Evolutionary conservation across 371 early-diverging fungal genomes (phyloP).

Genomic region (Nosema granulosis): DNA sequence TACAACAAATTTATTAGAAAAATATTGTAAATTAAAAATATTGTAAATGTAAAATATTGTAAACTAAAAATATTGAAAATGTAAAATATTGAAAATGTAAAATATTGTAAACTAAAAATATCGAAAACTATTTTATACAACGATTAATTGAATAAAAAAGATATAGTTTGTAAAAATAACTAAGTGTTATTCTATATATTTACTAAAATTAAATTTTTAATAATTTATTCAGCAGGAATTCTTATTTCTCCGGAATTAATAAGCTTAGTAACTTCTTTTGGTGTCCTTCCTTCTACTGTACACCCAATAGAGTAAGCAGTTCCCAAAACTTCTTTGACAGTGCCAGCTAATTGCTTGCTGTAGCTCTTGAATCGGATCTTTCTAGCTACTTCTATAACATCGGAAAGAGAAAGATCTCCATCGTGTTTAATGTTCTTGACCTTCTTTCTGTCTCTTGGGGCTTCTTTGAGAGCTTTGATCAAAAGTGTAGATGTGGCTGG

Average conservation of each 20-base stretch:
- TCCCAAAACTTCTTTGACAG: conserved; percentile 94
- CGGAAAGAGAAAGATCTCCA: conserved; percentile 69
- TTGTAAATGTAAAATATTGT: too few relatives aligned
- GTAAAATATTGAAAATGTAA: too few relatives aligned
- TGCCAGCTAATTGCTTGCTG: conserved; percentile 78
- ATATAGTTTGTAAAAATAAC: background rate
- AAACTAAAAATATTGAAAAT: too few relatives aligned
- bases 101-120: too few relatives aligned
- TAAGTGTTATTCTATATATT: background rate
- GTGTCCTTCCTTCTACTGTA: conserved; percentile 83
- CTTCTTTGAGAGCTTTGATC: conserved; percentile 94
- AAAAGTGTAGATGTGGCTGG: conserved; percentile 93
- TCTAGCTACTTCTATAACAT: conserved; percentile 90
- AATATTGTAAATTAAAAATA: too few relatives aligned
- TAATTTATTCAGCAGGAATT: conserved; percentile 71
- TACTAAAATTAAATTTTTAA: too few relatives aligned
- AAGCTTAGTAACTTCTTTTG: conserved; percentile 73
- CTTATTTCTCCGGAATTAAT: conserved; percentile 76
- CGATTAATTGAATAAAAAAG: too few relatives aligned
- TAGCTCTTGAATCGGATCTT: conserved; percentile 81
- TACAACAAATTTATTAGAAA: too few relatives aligned
- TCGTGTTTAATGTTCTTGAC: conserved; percentile 82
- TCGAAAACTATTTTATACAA: too few relatives aligned
- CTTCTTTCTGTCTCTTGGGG: conserved; percentile 90
- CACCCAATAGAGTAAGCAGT: conserved; percentile 89